Evolutionary conservation across 257 asterid species (phyloP), one percentile per base, ranked within the genome.

Genomic region (Solanum virginianum): DNA sequence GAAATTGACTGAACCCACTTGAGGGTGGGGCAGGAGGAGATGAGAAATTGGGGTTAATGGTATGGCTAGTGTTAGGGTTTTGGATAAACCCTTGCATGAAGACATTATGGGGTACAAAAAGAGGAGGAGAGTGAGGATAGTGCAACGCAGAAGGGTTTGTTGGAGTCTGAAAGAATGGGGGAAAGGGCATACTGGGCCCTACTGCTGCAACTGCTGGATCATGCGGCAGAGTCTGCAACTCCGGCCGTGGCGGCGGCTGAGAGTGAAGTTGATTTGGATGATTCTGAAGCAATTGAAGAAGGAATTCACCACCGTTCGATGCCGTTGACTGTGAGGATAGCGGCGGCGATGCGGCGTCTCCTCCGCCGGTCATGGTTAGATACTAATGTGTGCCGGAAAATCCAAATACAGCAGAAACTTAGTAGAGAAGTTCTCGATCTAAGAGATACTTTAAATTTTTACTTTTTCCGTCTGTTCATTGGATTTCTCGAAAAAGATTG

Each of bases 141-240:
- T 59, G 59, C 12, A 66, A 32, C 15, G 18, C 47, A 66, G 74
- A 66, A 66, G 47, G 47, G 75, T 8, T 66, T 3, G 91, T 43
- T 0, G 87, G 85, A 47, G 84, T 81, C 43, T 80, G 81, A 18
- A 82, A 88, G 60, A 86, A 91, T 20, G 69, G 83, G 24, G 91
- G 84, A 8, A 81, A 80, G 55, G 90, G 89, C 47, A 90, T 26
- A 9, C 91, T 49, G 84, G 94, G 95, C 1, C 98, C 97, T 12
- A 92, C 90, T 26, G 96, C 93, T 16, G 98, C 98, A 41, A 96
- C 96, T 71, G 98, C 98, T 18, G 99, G 99, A 86, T 95, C 98
- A 83, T 88, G 91, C 1, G 93, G 32, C 74, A 91, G 89, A 26
- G 83, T 74, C 47, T 88, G 97, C 22, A 89, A 43, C 15, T 85